Base-by-base conservation (phyloP, 2,329 filamentous ascomycete species). In the Aspergillus bombycis region DNA sequence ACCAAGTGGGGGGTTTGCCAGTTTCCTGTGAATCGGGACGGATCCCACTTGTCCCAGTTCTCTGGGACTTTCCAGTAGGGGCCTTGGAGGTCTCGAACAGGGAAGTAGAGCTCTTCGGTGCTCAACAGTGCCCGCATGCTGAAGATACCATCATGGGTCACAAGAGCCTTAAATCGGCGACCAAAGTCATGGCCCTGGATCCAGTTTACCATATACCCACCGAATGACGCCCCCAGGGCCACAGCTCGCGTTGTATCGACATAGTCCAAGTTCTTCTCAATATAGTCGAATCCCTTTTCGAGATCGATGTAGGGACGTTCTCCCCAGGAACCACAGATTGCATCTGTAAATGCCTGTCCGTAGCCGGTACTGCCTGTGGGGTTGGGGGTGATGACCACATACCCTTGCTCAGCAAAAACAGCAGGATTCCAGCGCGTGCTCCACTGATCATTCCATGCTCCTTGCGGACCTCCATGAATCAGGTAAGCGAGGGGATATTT, bases 1-100 rank as follows among this genome's bases (percentile, higher is more conserved):
- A 96, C 89, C 65, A 99, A 83, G 78, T 95, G 90, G 0, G 95
- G 95, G 0, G 94, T 97, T 1, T 86, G 82, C 94, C 94, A 97
- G 69, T 94, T 84, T 41, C 84, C 77, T 0, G 84, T 82, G 69
- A 84, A 83, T 4, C 78, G 78, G 21, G 81, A 82, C 0, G 87
- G 87, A 71, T 89, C 86, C 84, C 86, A 89, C 56, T 82, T 75
- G 30, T 79, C 78, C 85, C 86, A 89, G 10, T 78, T 77, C 55
- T 83, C 79, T 5, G 77, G 80, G 2, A 80, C 75, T 58, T 82
- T 80, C 83, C 84, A 86, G 41, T 83, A 76, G 0, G 80, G 77
- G 1, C 83, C 83, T 60, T 81, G 79, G 11, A 86, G 72, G 60
- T 86, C 84, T 65, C 83, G 82, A 28, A 85, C 75, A 3, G 83